phyloP scores from a whole-genome alignment of 2,329 filamentous ascomycete genomes.

The Fonsecaea monophora region DNA sequence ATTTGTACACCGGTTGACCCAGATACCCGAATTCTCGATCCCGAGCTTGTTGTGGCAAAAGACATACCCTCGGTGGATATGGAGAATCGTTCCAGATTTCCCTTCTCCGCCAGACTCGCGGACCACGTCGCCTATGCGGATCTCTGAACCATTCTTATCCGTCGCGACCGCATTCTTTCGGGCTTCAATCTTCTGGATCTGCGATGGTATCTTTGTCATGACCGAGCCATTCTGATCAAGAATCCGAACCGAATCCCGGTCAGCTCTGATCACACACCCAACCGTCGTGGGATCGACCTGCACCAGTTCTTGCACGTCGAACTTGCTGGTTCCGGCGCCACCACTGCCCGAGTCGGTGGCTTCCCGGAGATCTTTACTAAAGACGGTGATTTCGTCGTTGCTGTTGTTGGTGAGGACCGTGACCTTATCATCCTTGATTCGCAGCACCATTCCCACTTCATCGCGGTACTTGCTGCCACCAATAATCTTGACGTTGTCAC shows the following conservation, averaged over 20 bases:
- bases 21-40: slow-evolving; percentile 86
- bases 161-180: slow-evolving; percentile 87
- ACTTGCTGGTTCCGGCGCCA: slow-evolving; percentile 74
- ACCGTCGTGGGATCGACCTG: slow-evolving; percentile 93
- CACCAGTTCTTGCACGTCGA: slow-evolving; percentile 89
- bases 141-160: slow-evolving; percentile 91
- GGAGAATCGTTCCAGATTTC: slow-evolving; percentile 85
- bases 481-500: slow-evolving; percentile 98
- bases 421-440: slow-evolving; percentile 88
- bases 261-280: slow-evolving; percentile 91
- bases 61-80: slow-evolving; percentile 90
- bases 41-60: slow-evolving; percentile 82
- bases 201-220: slow-evolving; percentile 83
- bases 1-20: slow-evolving; percentile 83
- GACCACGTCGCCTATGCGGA: slow-evolving; percentile 87
- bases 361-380: slow-evolving; percentile 94
- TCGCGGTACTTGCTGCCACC: slow-evolving; percentile 93
- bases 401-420: slow-evolving; percentile 92
- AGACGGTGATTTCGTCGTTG: slow-evolving; percentile 93
- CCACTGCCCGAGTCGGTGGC: slow-evolving; percentile 85
- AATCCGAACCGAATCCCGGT: slow-evolving; percentile 87
- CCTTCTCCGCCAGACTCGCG: slow-evolving; percentile 87
- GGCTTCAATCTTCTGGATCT: slow-evolving; percentile 86
- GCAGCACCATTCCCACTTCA: slow-evolving; percentile 96
- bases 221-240: slow-evolving; percentile 88